A percentile compares a stretch with the other conserved stretches of the same genome.
Evolutionary conservation across 371 early-diverging fungal species (phyloP).

Genomic region (Circinella umbellata): DNA sequence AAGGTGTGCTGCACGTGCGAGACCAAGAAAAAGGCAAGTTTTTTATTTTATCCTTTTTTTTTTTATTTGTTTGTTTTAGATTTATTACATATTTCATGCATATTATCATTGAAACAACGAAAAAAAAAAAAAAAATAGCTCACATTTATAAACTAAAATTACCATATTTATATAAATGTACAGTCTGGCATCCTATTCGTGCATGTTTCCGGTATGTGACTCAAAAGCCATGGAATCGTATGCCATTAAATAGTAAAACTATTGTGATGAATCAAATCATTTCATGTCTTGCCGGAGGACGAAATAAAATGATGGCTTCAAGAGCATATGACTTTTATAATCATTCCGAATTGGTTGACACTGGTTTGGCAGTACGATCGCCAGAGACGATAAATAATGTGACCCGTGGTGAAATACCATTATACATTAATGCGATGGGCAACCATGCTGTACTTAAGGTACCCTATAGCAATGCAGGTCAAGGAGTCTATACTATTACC

Average conservation of each 20-base stretch:
- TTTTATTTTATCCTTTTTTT: neutral
- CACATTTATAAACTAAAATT: neutral
- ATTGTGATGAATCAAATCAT: conserved; percentile 90
- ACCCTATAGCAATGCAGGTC: conserved; percentile 94
- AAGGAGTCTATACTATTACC: conserved; percentile 94
- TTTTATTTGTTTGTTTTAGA: no score
- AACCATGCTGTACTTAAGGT: conserved; percentile 93
- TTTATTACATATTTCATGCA: no score
- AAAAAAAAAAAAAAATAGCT: neutral
- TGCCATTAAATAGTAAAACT: conserved; percentile 84
- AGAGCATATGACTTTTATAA: conserved; percentile 92
- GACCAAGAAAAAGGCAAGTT: conserved; percentile 65
- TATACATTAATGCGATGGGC: conserved; percentile 89
- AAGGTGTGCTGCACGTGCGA: conserved; percentile 78
- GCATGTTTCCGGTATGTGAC: conserved; percentile 94
- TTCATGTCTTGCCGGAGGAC: conserved; percentile 91
- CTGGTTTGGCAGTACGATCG: conserved; percentile 79
- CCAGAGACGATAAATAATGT: conserved; percentile 93
- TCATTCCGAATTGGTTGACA: conserved; percentile 68
- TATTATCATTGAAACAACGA: no score
- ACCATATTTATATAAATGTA: conserved; percentile 1
- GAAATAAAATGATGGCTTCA: conserved; percentile 97
- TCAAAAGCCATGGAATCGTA: conserved; percentile 92
- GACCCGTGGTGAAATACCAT: conserved; percentile 83
- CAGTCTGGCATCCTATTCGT: conserved; percentile 86